Conservation (phyloP, 2,329 filamentous ascomycete genomes). For the Nemania abortiva region DNA sequence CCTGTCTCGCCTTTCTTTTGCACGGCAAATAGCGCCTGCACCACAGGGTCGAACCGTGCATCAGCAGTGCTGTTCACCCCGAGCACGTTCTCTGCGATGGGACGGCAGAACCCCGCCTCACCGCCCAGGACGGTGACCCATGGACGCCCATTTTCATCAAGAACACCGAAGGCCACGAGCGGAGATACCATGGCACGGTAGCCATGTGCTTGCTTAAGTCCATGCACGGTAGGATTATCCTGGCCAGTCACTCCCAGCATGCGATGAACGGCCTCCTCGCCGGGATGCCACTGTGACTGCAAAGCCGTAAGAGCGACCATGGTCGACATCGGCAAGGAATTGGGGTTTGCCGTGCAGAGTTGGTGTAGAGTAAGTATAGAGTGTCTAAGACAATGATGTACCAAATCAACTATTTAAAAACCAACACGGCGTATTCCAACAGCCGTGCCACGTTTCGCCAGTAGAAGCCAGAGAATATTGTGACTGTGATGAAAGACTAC, state of each 20-base stretch:
- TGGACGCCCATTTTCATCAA: slow-evolving; percentile 73
- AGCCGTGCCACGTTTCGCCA: neutral
- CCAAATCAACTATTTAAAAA: neutral
- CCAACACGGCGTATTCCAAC: neutral
- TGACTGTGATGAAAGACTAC: neutral
- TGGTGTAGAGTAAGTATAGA: neutral
- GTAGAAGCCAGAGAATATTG: neutral
- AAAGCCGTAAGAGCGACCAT: slow-evolving; percentile 33
- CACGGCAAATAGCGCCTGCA: slow-evolving; percentile 68
- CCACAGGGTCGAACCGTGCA: slow-evolving; percentile 74
- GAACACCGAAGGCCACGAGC: slow-evolving; percentile 78
- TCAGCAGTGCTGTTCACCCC: slow-evolving; percentile 74
- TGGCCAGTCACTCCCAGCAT: slow-evolving; percentile 68
- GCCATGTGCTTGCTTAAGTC: slow-evolving; percentile 71
- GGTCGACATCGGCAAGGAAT: slow-evolving; percentile 36
- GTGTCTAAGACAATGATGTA: neutral
- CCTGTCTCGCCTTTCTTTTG: slow-evolving; percentile 52
- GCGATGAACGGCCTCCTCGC: slow-evolving; percentile 74
- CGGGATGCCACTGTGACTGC: slow-evolving; percentile 67
- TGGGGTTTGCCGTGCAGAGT: neutral
- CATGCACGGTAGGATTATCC: slow-evolving; percentile 75
- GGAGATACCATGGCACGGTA: slow-evolving; percentile 72
- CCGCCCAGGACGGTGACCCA: slow-evolving; percentile 89
- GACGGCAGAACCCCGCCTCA: slow-evolving; percentile 73
- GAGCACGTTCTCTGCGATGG: slow-evolving; percentile 72